Evolutionary conservation across 2,329 filamentous ascomycete species (phyloP).

Genomic region (Fusarium bulbicola): DNA sequence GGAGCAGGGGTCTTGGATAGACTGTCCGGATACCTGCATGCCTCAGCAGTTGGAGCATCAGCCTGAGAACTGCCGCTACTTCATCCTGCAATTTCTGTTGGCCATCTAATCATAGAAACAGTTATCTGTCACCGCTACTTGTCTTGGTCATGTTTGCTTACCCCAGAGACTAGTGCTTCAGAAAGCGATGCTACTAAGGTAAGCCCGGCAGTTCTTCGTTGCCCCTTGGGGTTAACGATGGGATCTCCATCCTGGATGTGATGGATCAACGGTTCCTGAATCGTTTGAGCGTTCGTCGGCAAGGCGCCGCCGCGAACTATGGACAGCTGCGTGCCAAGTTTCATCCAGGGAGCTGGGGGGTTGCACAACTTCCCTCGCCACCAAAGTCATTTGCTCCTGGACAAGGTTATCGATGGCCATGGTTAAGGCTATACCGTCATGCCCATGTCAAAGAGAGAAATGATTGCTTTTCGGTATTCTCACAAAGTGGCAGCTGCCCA

Average conservation of each 20-base stretch:
- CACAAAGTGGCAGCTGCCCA: background rate
- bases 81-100: slow-evolving; percentile 16
- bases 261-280: background rate
- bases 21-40: slow-evolving; percentile 28
- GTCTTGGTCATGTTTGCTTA: background rate
- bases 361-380: slow-evolving; percentile 26
- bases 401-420: background rate
- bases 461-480: background rate
- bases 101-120: background rate
- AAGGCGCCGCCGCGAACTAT: slow-evolving; percentile 32
- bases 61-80: background rate
- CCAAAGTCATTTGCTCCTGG: slow-evolving; percentile 4
- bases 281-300: slow-evolving; percentile 5
- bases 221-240: background rate
- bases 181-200: background rate
- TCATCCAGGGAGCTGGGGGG: slow-evolving; percentile 27
- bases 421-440: background rate
- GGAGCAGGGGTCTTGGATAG: slow-evolving; percentile 16
- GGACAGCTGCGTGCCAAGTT: slow-evolving; percentile 30
- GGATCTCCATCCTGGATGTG: background rate
- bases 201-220: background rate
- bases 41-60: background rate
- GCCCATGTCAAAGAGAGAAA: background rate
- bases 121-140: background rate
- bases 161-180: background rate